phyloP scores from a whole-genome alignment of 257 asterid genomes.

The Pogostemon cablin region DNA sequence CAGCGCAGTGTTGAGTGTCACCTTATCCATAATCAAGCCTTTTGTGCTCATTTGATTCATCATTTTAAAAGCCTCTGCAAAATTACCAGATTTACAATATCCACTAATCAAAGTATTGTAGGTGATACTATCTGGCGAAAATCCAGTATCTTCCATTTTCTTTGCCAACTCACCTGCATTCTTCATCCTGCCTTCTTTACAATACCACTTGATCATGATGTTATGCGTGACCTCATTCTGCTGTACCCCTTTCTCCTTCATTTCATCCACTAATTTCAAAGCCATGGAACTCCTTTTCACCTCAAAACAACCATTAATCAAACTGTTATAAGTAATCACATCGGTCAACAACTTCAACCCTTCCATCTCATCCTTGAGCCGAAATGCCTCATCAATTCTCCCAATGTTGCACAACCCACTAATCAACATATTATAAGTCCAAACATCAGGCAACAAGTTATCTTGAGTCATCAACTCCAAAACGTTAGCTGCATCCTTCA shows the following conservation, averaged over 20 bases:
- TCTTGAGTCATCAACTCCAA: conserved; percentile 70
- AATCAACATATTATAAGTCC: conserved; percentile 77
- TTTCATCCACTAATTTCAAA: conserved; percentile 59
- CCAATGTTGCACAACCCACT: conserved; percentile 60
- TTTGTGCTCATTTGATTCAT: conserved; percentile 66
- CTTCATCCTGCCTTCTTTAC: conserved; percentile 69
- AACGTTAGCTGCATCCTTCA: conserved; percentile 71
- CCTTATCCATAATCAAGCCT: conserved; percentile 79
- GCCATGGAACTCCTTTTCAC: conserved; percentile 47
- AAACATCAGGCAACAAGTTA: conserved; percentile 60
- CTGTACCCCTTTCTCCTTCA: conserved; percentile 62
- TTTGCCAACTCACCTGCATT: conserved; percentile 54
- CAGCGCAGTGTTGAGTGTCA: conserved; percentile 71
- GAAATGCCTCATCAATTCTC: conserved; percentile 71
- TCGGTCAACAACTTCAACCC: conserved; percentile 68
- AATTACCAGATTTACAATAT: conserved; percentile 61
- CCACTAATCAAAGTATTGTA: conserved; percentile 77
- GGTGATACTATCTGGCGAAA: conserved; percentile 65
- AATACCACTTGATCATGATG: conserved; percentile 72
- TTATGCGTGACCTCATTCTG: conserved; percentile 68
- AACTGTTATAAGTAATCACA: conserved; percentile 76
- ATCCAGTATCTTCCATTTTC: conserved; percentile 68
- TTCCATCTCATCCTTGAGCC: conserved; percentile 64
- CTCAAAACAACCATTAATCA: conserved; percentile 70
- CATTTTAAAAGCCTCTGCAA: conserved; percentile 65